Base-by-base conservation (phyloP, 768 basidiomycete genomes). In the Mycena chlorophos region DNA sequence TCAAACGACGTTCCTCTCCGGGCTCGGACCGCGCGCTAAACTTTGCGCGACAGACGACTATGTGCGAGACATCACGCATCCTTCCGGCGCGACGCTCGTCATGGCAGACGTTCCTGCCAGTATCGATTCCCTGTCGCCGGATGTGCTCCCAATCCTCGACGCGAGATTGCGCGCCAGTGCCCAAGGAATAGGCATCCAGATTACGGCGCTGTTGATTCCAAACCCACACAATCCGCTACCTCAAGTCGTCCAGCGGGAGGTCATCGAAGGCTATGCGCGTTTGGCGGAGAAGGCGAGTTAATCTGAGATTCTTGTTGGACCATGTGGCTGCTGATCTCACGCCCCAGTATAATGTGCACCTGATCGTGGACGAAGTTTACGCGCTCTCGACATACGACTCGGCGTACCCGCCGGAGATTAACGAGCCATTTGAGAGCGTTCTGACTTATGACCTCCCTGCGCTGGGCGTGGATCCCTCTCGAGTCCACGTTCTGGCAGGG, bases 181-280 rank as follows among this genome's bases (percentile, higher is more conserved):
- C 10, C 51, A 51, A 6, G 26, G 45, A 27, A 46, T 53, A 10
- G 66, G 65, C 10, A 57, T 52, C 5, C 54, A 48, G 16, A 58
- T 69, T 49, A 57, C 61, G 26, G 68, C 64, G 1, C 58, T 69
- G n/a, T 45, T 71, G 5, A 52, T 71, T 2, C 64, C 63, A 28
- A 71, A 71, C 49, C 69, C 69, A 8, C 69, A 71, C 57, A 71
- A 71, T 39, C 69, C 68, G 3, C 57, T 66, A 17, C 66, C 66
- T 3, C 55, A 62, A n/a, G 54, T 55, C 13, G 63, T 68, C 27
- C 52, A 63, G 1, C 10, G 17, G 20, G 63, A 67, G 1, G 60
- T 65, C 16, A 51, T 71, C 25, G 37, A 58, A 26, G 68, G 49
- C 3, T 71, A 61, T 34, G 59, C 59, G 2, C 39, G 51, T 3